phyloP scores from a whole-genome alignment of 2,329 filamentous ascomycete genomes.

The Beauveria varroae region DNA sequence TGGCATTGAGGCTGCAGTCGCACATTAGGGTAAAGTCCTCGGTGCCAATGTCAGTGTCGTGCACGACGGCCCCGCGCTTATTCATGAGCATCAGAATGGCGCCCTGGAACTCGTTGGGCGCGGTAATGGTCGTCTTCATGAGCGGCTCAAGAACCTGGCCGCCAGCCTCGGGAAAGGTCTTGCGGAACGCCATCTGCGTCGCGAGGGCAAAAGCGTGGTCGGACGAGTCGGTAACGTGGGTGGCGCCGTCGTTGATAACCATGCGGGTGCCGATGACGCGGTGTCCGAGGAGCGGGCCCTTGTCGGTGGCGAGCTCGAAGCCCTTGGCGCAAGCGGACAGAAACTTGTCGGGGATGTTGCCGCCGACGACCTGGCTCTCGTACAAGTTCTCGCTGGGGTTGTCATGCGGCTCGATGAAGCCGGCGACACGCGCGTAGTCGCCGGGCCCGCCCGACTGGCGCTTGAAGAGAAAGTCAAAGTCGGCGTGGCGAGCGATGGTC shows the following conservation, averaged over 20 bases:
- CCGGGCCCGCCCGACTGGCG: constrained; percentile 94
- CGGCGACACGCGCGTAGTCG: constrained; percentile 88
- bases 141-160: constrained; percentile 87
- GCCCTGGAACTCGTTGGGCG: constrained; percentile 95
- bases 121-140: constrained; percentile 97
- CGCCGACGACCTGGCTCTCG: constrained; percentile 80
- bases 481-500: constrained; percentile 71
- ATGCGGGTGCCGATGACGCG: constrained; percentile 83
- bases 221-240: constrained; percentile 94
- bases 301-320: constrained; percentile 73
- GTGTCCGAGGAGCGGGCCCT: constrained; percentile 88
- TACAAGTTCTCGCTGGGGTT: constrained; percentile 70
- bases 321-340: constrained; percentile 92
- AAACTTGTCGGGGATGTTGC: constrained; percentile 92
- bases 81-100: constrained; percentile 92
- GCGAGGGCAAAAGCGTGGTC: constrained; percentile 94
- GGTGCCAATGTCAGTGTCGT: constrained; percentile 86
- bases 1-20: constrained; percentile 89
- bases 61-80: constrained; percentile 91
- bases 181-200: constrained; percentile 93
- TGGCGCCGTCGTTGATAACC: constrained; percentile 93
- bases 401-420: constrained; percentile 81
- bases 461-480: constrained; percentile 90
- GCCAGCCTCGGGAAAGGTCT: constrained; percentile 74
- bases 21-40: constrained; percentile 92